Base-by-base conservation (phyloP, 208 protist species). In the Naegleria fowleri region DNA sequence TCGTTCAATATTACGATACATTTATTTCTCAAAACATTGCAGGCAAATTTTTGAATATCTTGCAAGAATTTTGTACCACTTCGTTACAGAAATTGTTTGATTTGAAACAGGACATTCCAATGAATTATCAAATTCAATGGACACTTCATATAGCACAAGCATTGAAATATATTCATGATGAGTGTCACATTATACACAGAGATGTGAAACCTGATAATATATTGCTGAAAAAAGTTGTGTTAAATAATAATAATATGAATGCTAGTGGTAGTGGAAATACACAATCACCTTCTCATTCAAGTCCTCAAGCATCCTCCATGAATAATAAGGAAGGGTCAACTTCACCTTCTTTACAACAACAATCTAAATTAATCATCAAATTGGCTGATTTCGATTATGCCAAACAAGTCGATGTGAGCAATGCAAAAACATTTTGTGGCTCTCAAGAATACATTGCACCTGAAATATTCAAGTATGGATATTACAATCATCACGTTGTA, bases 171-270 rank as follows among this genome's bases (percentile, higher is more conserved):
- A 67, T 67, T 67, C 55, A 67, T 67, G 55, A 97, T 92, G 76
- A 83, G 39, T 92, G 93, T 22, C 84, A 95, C 40, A 41, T 93
- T 58, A 96, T 97, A 43, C 96, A 97, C 88, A n/a, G 96, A 38
- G 96, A 97, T 88, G 95, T 97, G 19, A 97, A 97, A 84, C 91
- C 88, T 5, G 96, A 97, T 83, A 97, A 97, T 88, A 90, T 97
- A 13, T 83, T 96, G 5, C 83, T 96, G 58, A 90, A 90, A 25
- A 25, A 51, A 1, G 48, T 67, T 67, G 22, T 67, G 11, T 67
- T 29, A 29, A 67, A 67, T 67, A 67, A 67, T 67, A 67, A 4
- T 4, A 22, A 22, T 4, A 67, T 3, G 11, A 67, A 29, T 67
- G 55, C 51, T 5, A 58, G 15, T 58, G 15, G 15, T 58, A 15